A percentile compares a stretch with the other conserved stretches of the same genome.
Evolutionary conservation across 208 protist genomes (phyloP).

Genomic region (Leishmania major): DNA sequence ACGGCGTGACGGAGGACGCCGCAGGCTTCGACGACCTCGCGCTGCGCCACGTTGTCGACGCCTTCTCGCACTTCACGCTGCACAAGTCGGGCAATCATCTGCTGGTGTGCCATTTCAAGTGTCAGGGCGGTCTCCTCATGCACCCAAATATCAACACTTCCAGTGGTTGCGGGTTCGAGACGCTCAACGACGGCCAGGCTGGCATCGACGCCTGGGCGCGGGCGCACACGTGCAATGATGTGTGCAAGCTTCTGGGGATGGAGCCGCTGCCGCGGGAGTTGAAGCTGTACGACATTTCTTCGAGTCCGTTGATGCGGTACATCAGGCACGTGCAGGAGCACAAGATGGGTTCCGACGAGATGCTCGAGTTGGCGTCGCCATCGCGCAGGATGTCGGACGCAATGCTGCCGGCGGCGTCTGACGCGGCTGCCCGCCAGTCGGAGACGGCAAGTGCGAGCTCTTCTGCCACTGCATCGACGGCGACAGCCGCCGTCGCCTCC

Average conservation of each 20-base stretch:
- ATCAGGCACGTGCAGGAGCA: slow-evolving; percentile 30
- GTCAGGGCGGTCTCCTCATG: slow-evolving; percentile 36
- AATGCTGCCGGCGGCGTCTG: neutral
- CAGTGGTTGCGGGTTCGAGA: slow-evolving; percentile 36
- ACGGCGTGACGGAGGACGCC: slow-evolving; percentile 10
- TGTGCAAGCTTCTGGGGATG: slow-evolving; percentile 29
- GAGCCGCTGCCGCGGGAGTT: slow-evolving; percentile 19
- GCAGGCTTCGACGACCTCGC: slow-evolving; percentile 27
- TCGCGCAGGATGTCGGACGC: neutral
- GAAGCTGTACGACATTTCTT: slow-evolving; percentile 31
- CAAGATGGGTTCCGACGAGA: slow-evolving; percentile 4
- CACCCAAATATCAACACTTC: slow-evolving; percentile 46
- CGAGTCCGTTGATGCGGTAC: slow-evolving; percentile 21
- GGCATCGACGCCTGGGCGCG: slow-evolving; percentile 38
- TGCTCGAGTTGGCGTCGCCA: slow-evolving; percentile 8
- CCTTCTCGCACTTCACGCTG: slow-evolving; percentile 63
- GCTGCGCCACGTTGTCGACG: slow-evolving; percentile 50
- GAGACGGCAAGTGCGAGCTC: neutral
- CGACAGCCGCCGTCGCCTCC: too few relatives aligned
- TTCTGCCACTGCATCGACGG: neutral
- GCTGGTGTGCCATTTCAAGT: slow-evolving; percentile 42
- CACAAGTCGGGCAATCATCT: slow-evolving; percentile 28
- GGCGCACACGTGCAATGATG: slow-evolving; percentile 35
- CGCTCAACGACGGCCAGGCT: slow-evolving; percentile 34
- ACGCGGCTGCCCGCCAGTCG: neutral